These are phyloP conservation scores for Penicillium sp. DNA, from an alignment of 2,329 filamentous ascomycete species.

Conservation along the genomic window DNA sequence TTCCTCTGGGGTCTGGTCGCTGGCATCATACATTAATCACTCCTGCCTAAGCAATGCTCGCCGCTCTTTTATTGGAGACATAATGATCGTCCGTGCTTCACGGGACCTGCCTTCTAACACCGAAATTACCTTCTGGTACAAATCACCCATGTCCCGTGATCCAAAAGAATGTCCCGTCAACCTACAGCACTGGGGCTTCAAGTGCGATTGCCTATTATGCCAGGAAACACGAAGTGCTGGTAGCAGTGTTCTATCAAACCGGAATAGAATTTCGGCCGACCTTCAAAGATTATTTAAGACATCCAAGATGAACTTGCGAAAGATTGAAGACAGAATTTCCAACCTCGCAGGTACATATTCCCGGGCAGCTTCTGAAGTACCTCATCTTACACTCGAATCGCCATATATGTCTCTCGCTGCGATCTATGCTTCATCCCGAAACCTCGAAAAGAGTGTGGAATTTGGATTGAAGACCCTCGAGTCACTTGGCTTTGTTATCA, in stretches of 20 bases:
- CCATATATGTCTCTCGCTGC: conserved; percentile 20
- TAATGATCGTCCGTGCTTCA: conserved; percentile 52
- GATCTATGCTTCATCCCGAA: conserved; percentile 1
- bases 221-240: conserved; percentile 12
- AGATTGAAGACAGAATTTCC: conserved; percentile 15
- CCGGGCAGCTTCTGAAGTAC: conserved; percentile 23
- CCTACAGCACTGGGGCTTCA: conserved; percentile 26
- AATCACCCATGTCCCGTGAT: conserved; percentile 13
- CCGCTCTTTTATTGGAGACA: conserved; percentile 55
- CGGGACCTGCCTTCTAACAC: conserved; percentile 44
- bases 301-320: neutral
- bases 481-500: conserved; percentile 27
- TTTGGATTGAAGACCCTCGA: conserved; percentile 23
- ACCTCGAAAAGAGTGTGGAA: conserved; percentile 16
- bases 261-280: conserved; percentile 11
- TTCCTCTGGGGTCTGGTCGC: conserved; percentile 49
- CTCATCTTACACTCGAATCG: conserved; percentile 21
- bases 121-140: conserved; percentile 49
- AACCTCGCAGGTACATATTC: conserved; percentile 24
- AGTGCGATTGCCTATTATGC: conserved; percentile 25
- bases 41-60: conserved; percentile 49
- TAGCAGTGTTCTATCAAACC: conserved; percentile 8
- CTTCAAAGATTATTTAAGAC: conserved; percentile 1
- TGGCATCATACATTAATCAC: conserved; percentile 55
- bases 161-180: neutral